Percentiles rank a stretch among this genome's conserved stretches.
Conservation (phyloP, 306 rosid species). For the Vigna reflexopilosa region DNA sequence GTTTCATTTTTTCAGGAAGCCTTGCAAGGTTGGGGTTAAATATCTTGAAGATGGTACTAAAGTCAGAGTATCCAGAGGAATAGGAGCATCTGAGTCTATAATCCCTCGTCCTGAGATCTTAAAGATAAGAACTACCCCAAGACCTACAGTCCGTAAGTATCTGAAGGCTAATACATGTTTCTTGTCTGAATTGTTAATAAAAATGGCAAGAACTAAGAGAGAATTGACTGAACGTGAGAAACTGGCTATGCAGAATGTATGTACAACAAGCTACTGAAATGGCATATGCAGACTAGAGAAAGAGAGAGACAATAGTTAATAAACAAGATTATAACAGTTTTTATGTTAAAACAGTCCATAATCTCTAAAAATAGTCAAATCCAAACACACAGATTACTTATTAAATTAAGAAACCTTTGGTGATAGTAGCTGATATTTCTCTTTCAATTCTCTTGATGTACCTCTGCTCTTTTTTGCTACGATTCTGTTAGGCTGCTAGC, state of each 20-base stretch:
- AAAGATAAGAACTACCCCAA: conserved; percentile 82
- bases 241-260: conserved; percentile 8
- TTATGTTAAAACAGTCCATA: background rate
- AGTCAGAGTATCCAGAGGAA: conserved; percentile 88
- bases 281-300: background rate
- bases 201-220: background rate
- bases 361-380: background rate
- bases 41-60: conserved; percentile 97
- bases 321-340: background rate
- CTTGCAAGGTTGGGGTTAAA: conserved; percentile 80
- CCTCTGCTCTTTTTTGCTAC: background rate
- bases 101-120: conserved; percentile 94
- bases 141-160: conserved; percentile 76
- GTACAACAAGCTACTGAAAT: background rate
- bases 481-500: background rate
- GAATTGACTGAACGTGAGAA: background rate
- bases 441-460: background rate
- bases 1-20: conserved; percentile 63
- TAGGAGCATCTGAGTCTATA: conserved; percentile 82
- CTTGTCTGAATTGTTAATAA: conserved; percentile 24
- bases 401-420: background rate
- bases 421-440: background rate
- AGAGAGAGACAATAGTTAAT: background rate
- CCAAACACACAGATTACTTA: background rate
- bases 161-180: conserved; percentile 29